A percentile compares a stretch with the other conserved stretches of the same genome.
Conservation (phyloP, 2,329 filamentous ascomycete species). For the Thielaviopsis musarum region DNA sequence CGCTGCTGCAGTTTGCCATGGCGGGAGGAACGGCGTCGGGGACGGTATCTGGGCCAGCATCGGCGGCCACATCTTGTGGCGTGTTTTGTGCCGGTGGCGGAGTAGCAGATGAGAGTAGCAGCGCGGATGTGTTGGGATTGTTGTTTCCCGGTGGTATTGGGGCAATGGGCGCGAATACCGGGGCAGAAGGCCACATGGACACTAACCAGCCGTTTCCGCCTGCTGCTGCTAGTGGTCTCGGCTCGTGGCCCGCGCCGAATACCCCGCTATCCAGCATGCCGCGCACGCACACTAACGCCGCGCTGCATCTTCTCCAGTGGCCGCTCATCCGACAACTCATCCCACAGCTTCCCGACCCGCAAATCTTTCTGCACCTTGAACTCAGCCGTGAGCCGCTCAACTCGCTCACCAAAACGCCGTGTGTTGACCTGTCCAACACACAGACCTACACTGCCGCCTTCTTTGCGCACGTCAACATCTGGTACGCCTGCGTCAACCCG, state of each 20-base stretch:
- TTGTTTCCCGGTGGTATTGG: too few species aligned
- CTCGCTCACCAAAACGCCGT: constrained; percentile 44
- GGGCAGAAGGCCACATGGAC: too few species aligned
- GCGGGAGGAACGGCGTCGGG: constrained; percentile 54
- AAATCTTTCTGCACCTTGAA: constrained; percentile 66
- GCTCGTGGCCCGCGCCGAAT: too few species aligned
- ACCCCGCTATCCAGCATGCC: constrained; percentile 32
- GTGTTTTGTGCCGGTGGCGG: too few species aligned
- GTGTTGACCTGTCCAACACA: constrained; percentile 57
- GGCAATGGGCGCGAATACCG: too few species aligned
- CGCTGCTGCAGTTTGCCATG: constrained; percentile 55
- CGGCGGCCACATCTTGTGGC: too few species aligned
- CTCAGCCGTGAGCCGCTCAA: constrained; percentile 63
- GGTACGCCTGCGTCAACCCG: constrained; percentile 75
- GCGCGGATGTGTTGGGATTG: too few species aligned
- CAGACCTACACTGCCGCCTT: constrained; percentile 62
- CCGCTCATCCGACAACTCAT: constrained; percentile 65
- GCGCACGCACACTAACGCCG: constrained; percentile 67
- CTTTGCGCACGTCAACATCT: constrained; percentile 66
- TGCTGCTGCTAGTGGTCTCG: too few species aligned
- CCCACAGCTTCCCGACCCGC: constrained; percentile 60
- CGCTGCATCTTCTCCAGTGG: constrained; percentile 63
- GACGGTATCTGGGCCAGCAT: constrained; percentile 54
- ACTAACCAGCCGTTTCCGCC: too few species aligned
- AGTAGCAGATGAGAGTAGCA: too few species aligned